Percentiles rank a stretch among this genome's conserved stretches.
Conservation (phyloP, 352 stramenopile genomes). For the Aphanomyces euteiches region DNA sequence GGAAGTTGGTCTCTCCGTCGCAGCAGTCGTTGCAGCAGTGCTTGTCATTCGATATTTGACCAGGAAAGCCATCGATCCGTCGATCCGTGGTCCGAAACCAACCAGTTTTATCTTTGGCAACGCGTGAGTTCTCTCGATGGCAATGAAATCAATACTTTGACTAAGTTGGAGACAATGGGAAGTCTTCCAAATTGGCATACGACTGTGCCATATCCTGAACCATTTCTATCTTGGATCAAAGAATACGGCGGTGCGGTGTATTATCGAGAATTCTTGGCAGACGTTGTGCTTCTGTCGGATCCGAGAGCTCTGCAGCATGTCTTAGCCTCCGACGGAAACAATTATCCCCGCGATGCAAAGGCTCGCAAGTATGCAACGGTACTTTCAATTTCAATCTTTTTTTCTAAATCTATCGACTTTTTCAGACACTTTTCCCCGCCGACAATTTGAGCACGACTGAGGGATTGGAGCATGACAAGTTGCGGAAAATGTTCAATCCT, state of each 20-base stretch:
- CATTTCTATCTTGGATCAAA: background rate
- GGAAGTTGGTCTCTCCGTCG: no score
- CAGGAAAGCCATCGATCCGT: no score
- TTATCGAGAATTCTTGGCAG: background rate
- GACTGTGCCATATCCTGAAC: background rate
- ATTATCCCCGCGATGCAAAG: background rate
- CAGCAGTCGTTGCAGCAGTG: no score
- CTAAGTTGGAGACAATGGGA: background rate
- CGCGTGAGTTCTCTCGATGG: background rate
- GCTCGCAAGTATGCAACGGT: background rate
- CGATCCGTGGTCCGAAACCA: background rate
- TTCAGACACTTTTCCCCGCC: background rate
- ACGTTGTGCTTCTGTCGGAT: background rate
- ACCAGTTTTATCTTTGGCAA: background rate
- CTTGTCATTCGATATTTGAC: no score
- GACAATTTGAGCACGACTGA: background rate
- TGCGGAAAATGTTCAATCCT: constrained; percentile 2
- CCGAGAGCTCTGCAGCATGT: background rate
- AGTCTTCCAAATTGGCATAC: background rate
- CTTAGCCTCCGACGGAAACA: background rate
- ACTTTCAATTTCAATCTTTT: background rate
- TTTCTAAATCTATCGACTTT: background rate
- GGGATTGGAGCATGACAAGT: background rate
- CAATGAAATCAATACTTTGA: background rate
- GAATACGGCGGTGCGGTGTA: background rate